phyloP scores from a whole-genome alignment of 2,329 filamentous ascomycete genomes.

The Xylariomycetidae sp. region DNA sequence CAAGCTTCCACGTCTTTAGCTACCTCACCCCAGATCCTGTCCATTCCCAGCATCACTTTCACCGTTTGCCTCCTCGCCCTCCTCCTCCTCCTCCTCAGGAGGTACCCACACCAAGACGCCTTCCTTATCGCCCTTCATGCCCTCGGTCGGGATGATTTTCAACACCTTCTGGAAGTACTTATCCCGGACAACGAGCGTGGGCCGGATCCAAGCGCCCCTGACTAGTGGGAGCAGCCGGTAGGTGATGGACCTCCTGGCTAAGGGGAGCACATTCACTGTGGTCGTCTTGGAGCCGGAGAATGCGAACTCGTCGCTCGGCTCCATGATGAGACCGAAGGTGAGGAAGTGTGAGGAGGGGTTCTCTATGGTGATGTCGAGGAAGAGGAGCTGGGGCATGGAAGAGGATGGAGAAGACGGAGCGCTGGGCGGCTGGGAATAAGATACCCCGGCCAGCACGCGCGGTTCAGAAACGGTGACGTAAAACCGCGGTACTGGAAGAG shows the following conservation, averaged over 20 bases:
- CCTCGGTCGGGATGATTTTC: conserved; percentile 73
- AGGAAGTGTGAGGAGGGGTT: conserved; percentile 94
- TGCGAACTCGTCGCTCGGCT: conserved; percentile 85
- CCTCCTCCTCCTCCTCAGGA: conserved; percentile 30
- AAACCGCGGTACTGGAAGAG: conserved; percentile 73
- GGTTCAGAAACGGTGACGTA: conserved; percentile 80
- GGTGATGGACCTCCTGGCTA: conserved; percentile 68
- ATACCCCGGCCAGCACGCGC: conserved; percentile 65
- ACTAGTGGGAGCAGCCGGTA: conserved; percentile 70
- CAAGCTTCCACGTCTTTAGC: no score
- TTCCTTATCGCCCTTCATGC: conserved; percentile 61
- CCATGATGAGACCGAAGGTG: conserved; percentile 88
- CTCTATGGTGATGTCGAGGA: conserved; percentile 66
- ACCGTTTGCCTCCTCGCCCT: no score
- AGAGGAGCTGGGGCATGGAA: conserved; percentile 32
- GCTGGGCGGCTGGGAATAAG: conserved; percentile 34
- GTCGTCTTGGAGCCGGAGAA: conserved; percentile 85
- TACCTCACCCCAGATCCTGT: no score
- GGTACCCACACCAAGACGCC: conserved; percentile 61
- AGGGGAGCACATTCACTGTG: conserved; percentile 74
- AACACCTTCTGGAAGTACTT: conserved; percentile 91
- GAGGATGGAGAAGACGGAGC: conserved; percentile 23
- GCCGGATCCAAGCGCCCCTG: conserved; percentile 63
- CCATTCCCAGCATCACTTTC: no score
- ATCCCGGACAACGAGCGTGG: conserved; percentile 74